A percentile compares a stretch with the other conserved stretches of the same genome.
Conservation (phyloP, 345 rosid genomes). For the Salix viminalis region DNA sequence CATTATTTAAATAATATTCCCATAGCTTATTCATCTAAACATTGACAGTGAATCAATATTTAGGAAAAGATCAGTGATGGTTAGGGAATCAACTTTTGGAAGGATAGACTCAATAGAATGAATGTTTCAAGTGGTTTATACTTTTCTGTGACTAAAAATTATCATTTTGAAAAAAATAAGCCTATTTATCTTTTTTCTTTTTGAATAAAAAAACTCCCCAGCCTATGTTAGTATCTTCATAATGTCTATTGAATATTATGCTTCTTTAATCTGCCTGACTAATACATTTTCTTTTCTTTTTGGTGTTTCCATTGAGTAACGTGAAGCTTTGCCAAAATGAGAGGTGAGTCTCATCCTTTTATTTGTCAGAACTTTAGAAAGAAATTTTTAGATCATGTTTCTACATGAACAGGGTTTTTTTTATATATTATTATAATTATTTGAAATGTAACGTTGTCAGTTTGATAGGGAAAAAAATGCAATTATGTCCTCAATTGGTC, state of each 20-base stretch:
- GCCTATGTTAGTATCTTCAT: neutral
- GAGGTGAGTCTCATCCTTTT: conserved; percentile 56
- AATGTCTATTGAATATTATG: neutral
- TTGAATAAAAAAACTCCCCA: neutral
- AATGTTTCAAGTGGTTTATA: neutral
- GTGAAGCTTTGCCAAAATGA: conserved; percentile 80
- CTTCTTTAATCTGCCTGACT: conserved; percentile 16
- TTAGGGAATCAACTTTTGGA: neutral
- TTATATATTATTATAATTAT: neutral
- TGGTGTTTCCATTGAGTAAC: conserved; percentile 23
- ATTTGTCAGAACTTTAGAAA: neutral
- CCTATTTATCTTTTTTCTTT: neutral
- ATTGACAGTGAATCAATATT: neutral
- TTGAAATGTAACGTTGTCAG: neutral
- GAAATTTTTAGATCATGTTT: neutral
- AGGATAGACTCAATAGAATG: neutral
- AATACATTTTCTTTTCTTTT: conserved; percentile 23
- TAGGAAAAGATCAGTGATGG: neutral
- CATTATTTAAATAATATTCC: neutral
- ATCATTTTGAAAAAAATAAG: neutral
- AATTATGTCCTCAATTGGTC: neutral
- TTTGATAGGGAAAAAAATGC: neutral
- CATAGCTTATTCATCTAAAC: neutral
- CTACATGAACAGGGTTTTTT: neutral
- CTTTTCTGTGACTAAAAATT: neutral